Evolutionary conservation across 768 basidiomycete genomes (phyloP).

Genomic region (Infundibulicybe gibba): DNA sequence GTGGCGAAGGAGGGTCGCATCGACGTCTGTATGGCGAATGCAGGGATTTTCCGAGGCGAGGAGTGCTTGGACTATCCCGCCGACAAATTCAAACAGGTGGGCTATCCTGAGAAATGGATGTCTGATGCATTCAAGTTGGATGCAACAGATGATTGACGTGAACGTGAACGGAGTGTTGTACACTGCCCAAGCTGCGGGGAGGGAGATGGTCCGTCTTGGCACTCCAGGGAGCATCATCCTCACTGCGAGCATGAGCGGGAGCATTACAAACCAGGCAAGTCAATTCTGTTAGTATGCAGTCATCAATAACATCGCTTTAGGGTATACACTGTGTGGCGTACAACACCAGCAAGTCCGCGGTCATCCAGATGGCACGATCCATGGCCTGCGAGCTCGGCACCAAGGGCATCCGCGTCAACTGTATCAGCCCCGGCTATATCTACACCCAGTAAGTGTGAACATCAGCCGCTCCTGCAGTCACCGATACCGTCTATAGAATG

Average conservation of each 20-base stretch:
- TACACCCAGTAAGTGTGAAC: conserved; percentile 47
- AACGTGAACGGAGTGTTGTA: conserved; percentile 59
- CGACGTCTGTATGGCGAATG: conserved; percentile 65
- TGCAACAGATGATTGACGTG: conserved; percentile 48
- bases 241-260: conserved; percentile 60
- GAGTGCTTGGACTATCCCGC: conserved; percentile 57
- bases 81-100: conserved; percentile 52
- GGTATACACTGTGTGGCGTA: conserved; percentile 69
- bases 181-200: conserved; percentile 58
- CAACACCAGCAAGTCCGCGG: conserved; percentile 73
- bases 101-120: conserved; percentile 6
- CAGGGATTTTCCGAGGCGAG: conserved; percentile 50
- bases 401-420: conserved; percentile 67
- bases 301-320: conserved; percentile 21
- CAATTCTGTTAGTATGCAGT: not conserved
- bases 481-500: conserved; percentile 44
- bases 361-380: conserved; percentile 75
- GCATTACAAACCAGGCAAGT: conserved; percentile 55
- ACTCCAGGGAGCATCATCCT: conserved; percentile 53
- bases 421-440: conserved; percentile 70
- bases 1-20: conserved; percentile 56
- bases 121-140: not conserved
- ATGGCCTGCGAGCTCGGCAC: conserved; percentile 74
- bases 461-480: too few relatives aligned
- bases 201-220: conserved; percentile 49